phyloP scores from a whole-genome alignment of 2,329 filamentous ascomycete species.

The Dryadomyces sulphureus region DNA sequence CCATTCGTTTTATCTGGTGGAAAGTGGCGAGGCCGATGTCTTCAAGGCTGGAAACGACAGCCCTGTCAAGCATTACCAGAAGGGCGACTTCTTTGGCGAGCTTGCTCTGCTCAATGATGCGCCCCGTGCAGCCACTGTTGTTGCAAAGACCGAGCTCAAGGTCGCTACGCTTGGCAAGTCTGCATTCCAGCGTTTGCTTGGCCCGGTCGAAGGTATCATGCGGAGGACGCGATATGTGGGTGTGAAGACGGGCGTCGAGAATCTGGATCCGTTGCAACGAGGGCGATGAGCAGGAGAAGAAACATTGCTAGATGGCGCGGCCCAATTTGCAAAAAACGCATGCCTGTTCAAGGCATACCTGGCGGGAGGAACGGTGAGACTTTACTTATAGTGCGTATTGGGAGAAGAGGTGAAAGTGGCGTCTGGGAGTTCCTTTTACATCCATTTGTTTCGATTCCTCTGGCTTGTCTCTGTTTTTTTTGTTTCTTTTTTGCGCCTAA shows the following conservation, averaged over 20 bases:
- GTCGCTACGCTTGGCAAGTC: slow-evolving; percentile 85
- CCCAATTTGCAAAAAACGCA: no score
- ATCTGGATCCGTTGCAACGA: slow-evolving; percentile 49
- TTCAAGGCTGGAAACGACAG: slow-evolving; percentile 60
- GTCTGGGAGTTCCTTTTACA: background rate
- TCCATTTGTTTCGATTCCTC: background rate
- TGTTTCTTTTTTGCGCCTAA: background rate
- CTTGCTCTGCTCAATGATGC: slow-evolving; percentile 86
- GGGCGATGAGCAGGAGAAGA: slow-evolving; percentile 4
- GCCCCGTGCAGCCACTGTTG: slow-evolving; percentile 77
- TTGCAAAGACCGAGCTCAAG: slow-evolving; percentile 77
- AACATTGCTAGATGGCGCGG: background rate
- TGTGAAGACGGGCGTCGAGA: slow-evolving; percentile 46
- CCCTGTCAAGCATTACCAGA: slow-evolving; percentile 66
- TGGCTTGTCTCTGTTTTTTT: background rate
- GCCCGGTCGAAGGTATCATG: slow-evolving; percentile 91
- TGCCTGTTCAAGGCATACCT: background rate
- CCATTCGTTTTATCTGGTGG: slow-evolving; percentile 81
- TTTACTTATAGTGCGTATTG: background rate
- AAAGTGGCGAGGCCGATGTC: slow-evolving; percentile 74
- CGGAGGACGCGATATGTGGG: slow-evolving; percentile 55
- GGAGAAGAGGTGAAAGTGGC: background rate
- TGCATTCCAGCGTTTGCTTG: slow-evolving; percentile 84
- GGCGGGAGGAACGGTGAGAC: background rate
- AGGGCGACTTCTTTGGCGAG: slow-evolving; percentile 96